phyloP scores from a whole-genome alignment of 208 protist genomes.

The Leishmania turanica region DNA sequence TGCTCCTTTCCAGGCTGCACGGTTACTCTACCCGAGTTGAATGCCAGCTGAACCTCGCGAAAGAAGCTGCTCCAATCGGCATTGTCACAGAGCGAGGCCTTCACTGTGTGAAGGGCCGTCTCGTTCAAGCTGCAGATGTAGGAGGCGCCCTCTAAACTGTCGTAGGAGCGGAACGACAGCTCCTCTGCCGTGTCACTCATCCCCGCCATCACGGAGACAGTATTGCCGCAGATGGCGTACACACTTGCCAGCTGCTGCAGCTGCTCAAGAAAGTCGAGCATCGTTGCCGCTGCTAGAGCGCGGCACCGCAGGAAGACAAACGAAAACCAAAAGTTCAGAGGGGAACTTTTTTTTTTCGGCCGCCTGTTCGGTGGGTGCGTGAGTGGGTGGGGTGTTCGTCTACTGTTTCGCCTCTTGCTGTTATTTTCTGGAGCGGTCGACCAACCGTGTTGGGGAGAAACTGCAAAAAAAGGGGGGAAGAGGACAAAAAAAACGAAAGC shows the following conservation, averaged over 20 bases:
- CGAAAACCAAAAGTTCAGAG: neutral
- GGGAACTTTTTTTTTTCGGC: neutral
- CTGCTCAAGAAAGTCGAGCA: constrained; percentile 47
- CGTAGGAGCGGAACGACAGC: constrained; percentile 57
- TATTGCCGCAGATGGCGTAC: constrained; percentile 46
- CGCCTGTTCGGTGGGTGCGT: neutral
- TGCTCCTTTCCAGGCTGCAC: constrained; percentile 8
- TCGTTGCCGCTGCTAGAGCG: neutral
- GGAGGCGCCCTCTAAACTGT: constrained; percentile 30
- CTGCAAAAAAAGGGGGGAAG: neutral
- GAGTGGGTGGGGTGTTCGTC: neutral
- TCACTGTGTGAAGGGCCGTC: constrained; percentile 34
- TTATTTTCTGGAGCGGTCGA: neutral
- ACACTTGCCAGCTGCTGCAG: constrained; percentile 57
- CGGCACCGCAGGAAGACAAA: neutral
- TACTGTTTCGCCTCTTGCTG: neutral
- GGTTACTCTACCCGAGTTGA: constrained; percentile 41
- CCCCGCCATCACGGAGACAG: constrained; percentile 58
- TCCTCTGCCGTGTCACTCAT: constrained; percentile 57
- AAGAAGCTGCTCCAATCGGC: constrained; percentile 73
- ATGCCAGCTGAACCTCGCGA: constrained; percentile 41
- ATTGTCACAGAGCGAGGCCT: constrained; percentile 36
- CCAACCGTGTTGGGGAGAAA: neutral
- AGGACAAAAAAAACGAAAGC: neutral
- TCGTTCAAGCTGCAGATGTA: constrained; percentile 65